These are phyloP conservation scores for Holtermanniella nyarrowii DNA, from an alignment of 768 basidiomycete genomes.

Conservation along the genomic window DNA sequence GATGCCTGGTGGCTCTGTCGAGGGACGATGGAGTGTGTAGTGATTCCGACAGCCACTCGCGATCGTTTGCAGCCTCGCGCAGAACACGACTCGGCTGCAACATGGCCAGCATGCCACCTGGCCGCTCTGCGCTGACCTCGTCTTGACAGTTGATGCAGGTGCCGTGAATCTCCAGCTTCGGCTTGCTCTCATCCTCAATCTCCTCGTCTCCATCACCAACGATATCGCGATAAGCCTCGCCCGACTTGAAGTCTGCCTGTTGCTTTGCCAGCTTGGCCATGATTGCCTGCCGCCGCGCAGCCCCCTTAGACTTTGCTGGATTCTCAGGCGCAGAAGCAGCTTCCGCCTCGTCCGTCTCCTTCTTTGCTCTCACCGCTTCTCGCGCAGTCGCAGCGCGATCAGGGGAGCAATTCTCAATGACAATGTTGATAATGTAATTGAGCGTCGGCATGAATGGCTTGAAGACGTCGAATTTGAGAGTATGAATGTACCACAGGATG, in stretches of 20 bases:
- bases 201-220: conserved; percentile 62
- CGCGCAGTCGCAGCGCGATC: conserved; percentile 45
- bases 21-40: conserved; percentile 55
- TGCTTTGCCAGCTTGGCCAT: conserved; percentile 93
- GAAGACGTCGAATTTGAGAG: conserved; percentile 60
- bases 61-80: conserved; percentile 57
- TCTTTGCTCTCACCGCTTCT: no score
- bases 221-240: not conserved
- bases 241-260: conserved; percentile 48
- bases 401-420: conserved; percentile 51
- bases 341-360: conserved; percentile 2
- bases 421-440: conserved; percentile 60
- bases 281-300: conserved; percentile 68
- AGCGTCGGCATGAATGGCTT: conserved; percentile 61
- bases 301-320: conserved; percentile 15
- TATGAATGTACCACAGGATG: conserved; percentile 54
- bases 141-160: conserved; percentile 99
- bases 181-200: conserved; percentile 49
- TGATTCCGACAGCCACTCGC: conserved; percentile 57
- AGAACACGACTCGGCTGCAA: conserved; percentile 80
- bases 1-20: conserved; percentile 46
- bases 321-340: not conserved
- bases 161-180: conserved; percentile 47
- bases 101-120: conserved; percentile 78
- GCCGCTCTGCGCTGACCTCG: conserved; percentile 58